Evolutionary conservation across 2,329 filamentous ascomycete genomes (phyloP).

Genomic region (Leptographium radiaticola): DNA sequence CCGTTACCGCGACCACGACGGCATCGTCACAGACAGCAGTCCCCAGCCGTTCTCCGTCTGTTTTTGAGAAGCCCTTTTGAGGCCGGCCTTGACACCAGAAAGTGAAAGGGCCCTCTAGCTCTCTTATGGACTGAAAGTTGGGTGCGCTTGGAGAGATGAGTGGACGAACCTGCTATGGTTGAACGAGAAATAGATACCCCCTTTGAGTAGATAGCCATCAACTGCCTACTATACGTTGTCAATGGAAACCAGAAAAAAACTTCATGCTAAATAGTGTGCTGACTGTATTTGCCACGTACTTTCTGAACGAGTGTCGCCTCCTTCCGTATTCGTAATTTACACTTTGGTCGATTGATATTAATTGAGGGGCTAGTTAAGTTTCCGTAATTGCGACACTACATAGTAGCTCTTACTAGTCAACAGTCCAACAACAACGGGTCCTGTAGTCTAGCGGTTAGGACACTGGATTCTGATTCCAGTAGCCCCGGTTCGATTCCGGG

Average conservation of each 20-base stretch:
- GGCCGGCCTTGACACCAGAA: not conserved
- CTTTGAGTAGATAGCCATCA: not conserved
- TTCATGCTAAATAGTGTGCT: too few relatives aligned
- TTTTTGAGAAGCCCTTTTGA: not conserved
- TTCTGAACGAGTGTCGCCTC: too few relatives aligned
- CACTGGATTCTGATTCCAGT: slow-evolving; percentile 3
- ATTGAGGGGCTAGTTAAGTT: too few relatives aligned
- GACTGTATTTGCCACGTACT: too few relatives aligned
- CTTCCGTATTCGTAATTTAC: too few relatives aligned
- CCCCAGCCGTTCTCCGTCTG: not conserved
- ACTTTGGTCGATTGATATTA: too few relatives aligned
- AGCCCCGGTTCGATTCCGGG: slow-evolving; percentile 3
- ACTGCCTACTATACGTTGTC: not conserved
- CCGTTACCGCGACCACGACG: not conserved
- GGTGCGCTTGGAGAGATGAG: not conserved
- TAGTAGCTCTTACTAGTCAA: not conserved
- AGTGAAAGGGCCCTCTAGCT: not conserved
- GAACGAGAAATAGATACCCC: not conserved
- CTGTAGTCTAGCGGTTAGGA: slow-evolving; percentile 4
- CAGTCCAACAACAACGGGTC: not conserved
- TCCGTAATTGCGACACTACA: not conserved
- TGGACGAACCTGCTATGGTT: not conserved
- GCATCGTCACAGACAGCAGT: not conserved
- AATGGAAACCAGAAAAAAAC: too few relatives aligned
- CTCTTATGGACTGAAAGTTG: not conserved